A percentile compares a stretch with the other conserved stretches of the same genome.
Conservation (phyloP, 129 eudicot species). For the Chrysanthemum lavandulifolium region DNA sequence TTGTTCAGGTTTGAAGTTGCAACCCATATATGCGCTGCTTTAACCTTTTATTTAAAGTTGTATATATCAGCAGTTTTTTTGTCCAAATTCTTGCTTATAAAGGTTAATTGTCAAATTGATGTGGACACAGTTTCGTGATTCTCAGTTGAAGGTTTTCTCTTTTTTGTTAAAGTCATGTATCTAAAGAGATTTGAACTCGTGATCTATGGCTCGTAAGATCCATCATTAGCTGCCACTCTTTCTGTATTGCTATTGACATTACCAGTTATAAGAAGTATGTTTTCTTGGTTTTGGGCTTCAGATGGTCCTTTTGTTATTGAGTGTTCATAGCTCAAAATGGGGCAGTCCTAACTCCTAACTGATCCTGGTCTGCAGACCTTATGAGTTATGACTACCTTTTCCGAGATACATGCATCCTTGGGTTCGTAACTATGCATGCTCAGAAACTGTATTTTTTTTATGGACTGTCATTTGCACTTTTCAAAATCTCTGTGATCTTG, state of each 20-base stretch:
- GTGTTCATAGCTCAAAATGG: no score
- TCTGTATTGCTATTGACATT: no score
- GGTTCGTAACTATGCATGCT: not conserved
- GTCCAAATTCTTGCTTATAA: constrained; percentile 14
- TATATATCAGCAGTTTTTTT: constrained; percentile 32
- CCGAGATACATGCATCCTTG: not conserved
- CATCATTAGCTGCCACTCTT: no score
- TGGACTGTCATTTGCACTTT: no score
- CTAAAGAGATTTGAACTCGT: not conserved
- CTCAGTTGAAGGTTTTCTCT: constrained; percentile 5
- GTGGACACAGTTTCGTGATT: constrained; percentile 14
- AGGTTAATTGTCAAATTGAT: constrained; percentile 1
- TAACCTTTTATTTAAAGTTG: constrained; percentile 23
- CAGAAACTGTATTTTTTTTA: not conserved
- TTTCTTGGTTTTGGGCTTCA: not conserved
- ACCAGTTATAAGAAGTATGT: not conserved
- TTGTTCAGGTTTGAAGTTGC: constrained; percentile 29
- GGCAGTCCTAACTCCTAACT: not conserved
- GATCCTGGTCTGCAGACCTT: constrained; percentile 1
- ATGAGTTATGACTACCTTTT: not conserved
- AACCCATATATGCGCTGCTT: constrained; percentile 20
- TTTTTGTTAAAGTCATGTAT: not conserved
- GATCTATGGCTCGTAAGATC: no score
- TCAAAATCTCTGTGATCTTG: no score
- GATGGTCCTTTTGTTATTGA: no score